phyloP scores from a whole-genome alignment of 2,329 filamentous ascomycete species.

The Coniochaeta ligniaria region DNA sequence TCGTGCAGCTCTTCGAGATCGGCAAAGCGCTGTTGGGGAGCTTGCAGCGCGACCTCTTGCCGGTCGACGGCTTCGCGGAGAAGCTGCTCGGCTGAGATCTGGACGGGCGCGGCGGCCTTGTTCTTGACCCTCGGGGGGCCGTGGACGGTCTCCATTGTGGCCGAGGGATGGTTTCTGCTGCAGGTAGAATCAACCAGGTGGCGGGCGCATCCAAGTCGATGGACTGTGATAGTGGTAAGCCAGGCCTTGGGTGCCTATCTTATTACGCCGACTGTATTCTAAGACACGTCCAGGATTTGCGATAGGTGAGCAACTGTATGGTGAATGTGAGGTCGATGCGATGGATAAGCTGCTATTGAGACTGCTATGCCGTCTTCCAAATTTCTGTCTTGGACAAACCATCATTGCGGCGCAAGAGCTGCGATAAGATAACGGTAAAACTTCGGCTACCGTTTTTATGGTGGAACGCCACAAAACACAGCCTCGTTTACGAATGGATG shows the following conservation, averaged over 20 bases:
- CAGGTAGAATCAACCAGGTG: slow-evolving; percentile 5
- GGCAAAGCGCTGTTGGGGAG: slow-evolving; percentile 88
- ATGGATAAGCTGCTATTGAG: too few species aligned
- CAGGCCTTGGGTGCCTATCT: not conserved
- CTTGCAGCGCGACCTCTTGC: slow-evolving; percentile 81
- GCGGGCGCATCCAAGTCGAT: not conserved
- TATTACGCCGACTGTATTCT: not conserved
- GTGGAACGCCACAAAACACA: not conserved
- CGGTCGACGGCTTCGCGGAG: slow-evolving; percentile 95
- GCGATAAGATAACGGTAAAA: not conserved
- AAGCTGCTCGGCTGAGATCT: slow-evolving; percentile 96
- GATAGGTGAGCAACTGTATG: not conserved
- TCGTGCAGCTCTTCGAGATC: slow-evolving; percentile 98
- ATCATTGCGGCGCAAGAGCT: not conserved
- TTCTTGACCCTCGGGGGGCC: slow-evolving; percentile 97
- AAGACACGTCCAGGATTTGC: not conserved
- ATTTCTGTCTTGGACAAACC: not conserved
- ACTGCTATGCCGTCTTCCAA: not conserved
- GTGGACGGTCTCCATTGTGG: slow-evolving; percentile 75
- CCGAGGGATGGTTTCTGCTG: slow-evolving; percentile 17
- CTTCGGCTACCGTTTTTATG: not conserved
- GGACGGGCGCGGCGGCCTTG: slow-evolving; percentile 83
- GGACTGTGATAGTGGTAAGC: not conserved
- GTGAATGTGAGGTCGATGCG: not conserved
- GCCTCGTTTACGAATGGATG: not conserved